Evolutionary conservation across 2,329 filamentous ascomycete species (phyloP).

Genomic region (Penicillium decumbens): DNA sequence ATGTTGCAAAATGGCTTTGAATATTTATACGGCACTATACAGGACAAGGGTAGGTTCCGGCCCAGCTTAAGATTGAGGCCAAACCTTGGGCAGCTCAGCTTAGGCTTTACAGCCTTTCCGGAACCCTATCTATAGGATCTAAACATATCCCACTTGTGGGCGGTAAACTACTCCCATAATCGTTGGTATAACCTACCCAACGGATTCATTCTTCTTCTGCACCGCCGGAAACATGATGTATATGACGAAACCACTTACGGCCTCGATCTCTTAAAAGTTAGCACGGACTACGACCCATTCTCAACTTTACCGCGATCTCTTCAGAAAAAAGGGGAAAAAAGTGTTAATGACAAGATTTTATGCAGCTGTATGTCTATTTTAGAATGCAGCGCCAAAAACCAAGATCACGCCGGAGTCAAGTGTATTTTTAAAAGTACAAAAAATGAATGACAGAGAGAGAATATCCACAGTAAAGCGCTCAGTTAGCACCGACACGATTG

Average conservation of each 20-base stretch:
- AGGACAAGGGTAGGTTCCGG: too few relatives aligned
- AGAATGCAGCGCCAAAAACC: neutral
- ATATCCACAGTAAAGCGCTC: conserved; percentile 6
- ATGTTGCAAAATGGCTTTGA: too few relatives aligned
- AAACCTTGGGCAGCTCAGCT: too few relatives aligned
- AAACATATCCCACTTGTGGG: too few relatives aligned
- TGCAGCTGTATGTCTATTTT: neutral
- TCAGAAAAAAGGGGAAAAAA: neutral
- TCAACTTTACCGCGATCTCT: conserved; percentile 24
- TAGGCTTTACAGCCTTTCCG: too few relatives aligned
- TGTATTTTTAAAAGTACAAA: neutral
- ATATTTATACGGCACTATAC: too few relatives aligned
- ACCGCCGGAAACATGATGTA: conserved; percentile 13
- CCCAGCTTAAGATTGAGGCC: too few relatives aligned
- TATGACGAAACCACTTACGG: conserved; percentile 21
- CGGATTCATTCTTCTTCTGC: conserved; percentile 10
- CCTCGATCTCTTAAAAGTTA: conserved; percentile 11
- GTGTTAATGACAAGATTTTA: neutral
- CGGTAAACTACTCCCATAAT: too few relatives aligned
- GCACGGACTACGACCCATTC: conserved; percentile 14
- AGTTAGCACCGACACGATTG: neutral
- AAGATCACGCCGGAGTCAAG: neutral
- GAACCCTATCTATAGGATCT: too few relatives aligned
- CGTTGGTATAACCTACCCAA: conserved; percentile 18
- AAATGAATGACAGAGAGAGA: conserved; percentile 11